Evolutionary conservation across 1,284 basidiomycete species (phyloP).

Genomic region (Sutorius eximius): DNA sequence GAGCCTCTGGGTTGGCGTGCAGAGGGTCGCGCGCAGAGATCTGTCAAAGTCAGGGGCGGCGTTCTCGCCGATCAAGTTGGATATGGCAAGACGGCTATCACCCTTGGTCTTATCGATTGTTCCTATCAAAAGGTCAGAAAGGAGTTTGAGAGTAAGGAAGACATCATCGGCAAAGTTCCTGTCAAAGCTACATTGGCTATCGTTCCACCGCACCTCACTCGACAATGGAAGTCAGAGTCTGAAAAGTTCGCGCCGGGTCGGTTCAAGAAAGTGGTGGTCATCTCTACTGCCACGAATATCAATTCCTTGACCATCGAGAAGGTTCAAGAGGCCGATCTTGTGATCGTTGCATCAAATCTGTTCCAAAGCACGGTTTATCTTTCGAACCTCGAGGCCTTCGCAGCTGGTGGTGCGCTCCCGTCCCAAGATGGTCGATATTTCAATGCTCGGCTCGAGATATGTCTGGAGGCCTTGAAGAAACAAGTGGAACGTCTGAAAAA

Average conservation of each 20-base stretch:
- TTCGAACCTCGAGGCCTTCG: constrained; percentile 70
- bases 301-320: constrained; percentile 77
- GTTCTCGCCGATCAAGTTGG: constrained; percentile 96
- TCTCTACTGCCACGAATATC: constrained; percentile 73
- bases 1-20: constrained; percentile 90
- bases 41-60: constrained; percentile 79
- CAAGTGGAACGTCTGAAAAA: constrained; percentile 70
- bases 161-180: constrained; percentile 66
- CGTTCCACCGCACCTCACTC: constrained; percentile 87
- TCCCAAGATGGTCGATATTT: constrained; percentile 84
- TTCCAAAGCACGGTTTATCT: constrained; percentile 80
- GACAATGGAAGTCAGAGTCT: constrained; percentile 89
- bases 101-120: constrained; percentile 83
- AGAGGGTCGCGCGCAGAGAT: constrained; percentile 84
- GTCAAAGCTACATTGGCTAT: constrained; percentile 82
- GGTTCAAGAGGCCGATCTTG: constrained; percentile 80
- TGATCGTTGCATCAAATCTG: constrained; percentile 85
- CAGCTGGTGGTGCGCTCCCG: constrained; percentile 66
- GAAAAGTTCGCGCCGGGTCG: constrained; percentile 73
- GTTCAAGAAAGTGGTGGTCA: constrained; percentile 64
- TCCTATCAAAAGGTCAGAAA: constrained; percentile 56
- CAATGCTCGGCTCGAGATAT: constrained; percentile 70
- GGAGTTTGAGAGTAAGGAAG: constrained; percentile 53
- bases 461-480: constrained; percentile 54
- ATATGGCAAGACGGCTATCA: constrained; percentile 96